phyloP scores from a whole-genome alignment of 176 grass and related monocot species.

The Oryza meridionalis region DNA sequence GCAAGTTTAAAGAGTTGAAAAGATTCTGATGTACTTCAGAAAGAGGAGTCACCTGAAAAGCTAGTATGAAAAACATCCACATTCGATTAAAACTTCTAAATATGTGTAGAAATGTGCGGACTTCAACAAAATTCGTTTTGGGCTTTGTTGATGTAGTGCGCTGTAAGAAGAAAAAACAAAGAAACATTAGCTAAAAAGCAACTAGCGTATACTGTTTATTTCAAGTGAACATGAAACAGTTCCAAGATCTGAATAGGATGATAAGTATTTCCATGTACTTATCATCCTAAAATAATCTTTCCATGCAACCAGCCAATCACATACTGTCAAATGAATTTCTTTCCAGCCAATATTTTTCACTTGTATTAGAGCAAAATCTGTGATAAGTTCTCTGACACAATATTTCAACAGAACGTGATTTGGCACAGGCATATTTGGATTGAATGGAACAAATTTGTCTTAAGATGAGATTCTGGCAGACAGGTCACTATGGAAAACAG shows the following conservation, averaged over 20 bases:
- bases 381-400: background rate
- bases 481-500: no score
- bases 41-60: slow-evolving; percentile 64
- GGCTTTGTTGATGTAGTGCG: slow-evolving; percentile 36
- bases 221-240: slow-evolving; percentile 14
- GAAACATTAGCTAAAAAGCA: slow-evolving; percentile 15
- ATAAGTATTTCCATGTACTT: slow-evolving; percentile 1
- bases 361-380: background rate
- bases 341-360: background rate
- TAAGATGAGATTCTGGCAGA: no score
- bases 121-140: slow-evolving; percentile 85
- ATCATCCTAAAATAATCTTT: background rate
- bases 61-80: slow-evolving; percentile 75
- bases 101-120: slow-evolving; percentile 71
- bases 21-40: slow-evolving; percentile 24
- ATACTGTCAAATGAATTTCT: background rate
- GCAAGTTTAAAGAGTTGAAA: slow-evolving; percentile 27
- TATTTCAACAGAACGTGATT: background rate
- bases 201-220: background rate
- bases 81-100: slow-evolving; percentile 83
- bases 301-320: background rate
- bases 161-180: slow-evolving; percentile 36
- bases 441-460: background rate
- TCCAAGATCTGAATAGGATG: slow-evolving; percentile 12
- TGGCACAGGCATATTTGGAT: background rate